phyloP scores from a whole-genome alignment of 2,329 filamentous ascomycete species.

The Colletotrichum sidae region DNA sequence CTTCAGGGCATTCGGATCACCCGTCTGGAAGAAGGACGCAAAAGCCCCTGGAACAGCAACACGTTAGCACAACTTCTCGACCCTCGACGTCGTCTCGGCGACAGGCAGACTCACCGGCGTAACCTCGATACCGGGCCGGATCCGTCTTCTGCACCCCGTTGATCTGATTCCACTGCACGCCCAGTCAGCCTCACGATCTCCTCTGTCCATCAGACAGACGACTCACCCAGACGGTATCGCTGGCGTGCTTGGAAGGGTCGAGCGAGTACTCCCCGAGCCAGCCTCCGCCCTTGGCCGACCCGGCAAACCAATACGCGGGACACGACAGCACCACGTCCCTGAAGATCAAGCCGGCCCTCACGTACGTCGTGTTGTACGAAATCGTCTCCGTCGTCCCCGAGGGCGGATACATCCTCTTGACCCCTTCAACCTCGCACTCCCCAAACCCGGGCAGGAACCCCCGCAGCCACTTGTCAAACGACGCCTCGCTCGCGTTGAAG shows the following conservation, averaged over 20 bases:
- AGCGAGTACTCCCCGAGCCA: constrained; percentile 72
- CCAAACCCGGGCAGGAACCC: constrained; percentile 65
- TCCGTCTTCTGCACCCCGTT: constrained; percentile 64
- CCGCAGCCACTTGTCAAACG: constrained; percentile 64
- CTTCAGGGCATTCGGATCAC: constrained; percentile 68
- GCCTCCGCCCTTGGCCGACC: constrained; percentile 54
- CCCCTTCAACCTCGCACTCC: constrained; percentile 48
- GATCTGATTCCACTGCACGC: constrained; percentile 64
- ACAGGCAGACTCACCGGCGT: constrained; percentile 39
- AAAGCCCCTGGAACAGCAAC: constrained; percentile 60
- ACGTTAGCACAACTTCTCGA: no score
- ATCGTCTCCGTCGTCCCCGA: constrained; percentile 60
- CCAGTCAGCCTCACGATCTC: constrained; percentile 9
- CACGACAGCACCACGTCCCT: constrained; percentile 70
- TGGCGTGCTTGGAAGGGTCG: constrained; percentile 67
- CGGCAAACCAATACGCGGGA: constrained; percentile 68
- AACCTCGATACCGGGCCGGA: constrained; percentile 66
- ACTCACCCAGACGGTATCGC: constrained; percentile 66
- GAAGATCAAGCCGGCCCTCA: constrained; percentile 67
- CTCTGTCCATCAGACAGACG: neutral
- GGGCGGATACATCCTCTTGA: constrained; percentile 60
- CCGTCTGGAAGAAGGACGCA: constrained; percentile 69
- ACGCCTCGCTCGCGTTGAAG: constrained; percentile 62
- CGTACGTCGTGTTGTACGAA: constrained; percentile 61
- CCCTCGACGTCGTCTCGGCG: no score